Evolutionary conservation across 495 filamentous ascomycete genomes (phyloP), one percentile per base, ranked within the genome.

Genomic region (Xylaria acuta): DNA sequence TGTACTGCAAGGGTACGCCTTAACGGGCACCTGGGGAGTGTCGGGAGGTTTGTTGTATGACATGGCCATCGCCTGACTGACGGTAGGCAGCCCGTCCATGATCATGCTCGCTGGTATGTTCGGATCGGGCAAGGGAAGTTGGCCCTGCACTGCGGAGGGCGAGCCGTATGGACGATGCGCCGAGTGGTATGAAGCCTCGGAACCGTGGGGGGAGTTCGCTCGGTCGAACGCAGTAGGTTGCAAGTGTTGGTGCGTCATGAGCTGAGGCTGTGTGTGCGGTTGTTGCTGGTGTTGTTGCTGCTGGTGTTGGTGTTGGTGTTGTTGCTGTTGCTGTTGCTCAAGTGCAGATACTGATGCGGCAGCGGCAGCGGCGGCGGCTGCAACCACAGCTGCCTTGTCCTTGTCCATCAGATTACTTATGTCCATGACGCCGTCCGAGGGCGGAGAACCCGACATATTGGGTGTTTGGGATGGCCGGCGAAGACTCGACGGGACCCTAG

Each of bases 1-100:
- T 14, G 90, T 93, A 38, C 89, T 91, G 81, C 96, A 99, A n/a
- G 94, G 90, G 76, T 96, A 99, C 1, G 93, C 91, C 80, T 97
- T 97, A 3, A 71, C 64, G 1, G 78, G 74, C 2, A 78, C 74
- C 7, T 77, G 76, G 1, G 73, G 69, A 59, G 82, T 76, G 45
- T 78, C 74, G 32, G 78, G 77, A 9, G 83, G 76, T 22, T 77
- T 77, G 71, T 60, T 78, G 74, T 75, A 80, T 30, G 67, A 73
- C 74, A 76, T 85, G 47, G 76, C 75, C 43, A 79, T 79, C 73
- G 77, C 78, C 43, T 80, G 80, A 40, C 73, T 71, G 70, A 79
- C 74, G 70, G 75, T 66, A 73, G 82, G 72, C 71, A 78, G 76
- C 14, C 72, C 71, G 5, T 75, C 76, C 73, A 77, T 76, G 69